A percentile compares a stretch with the other conserved stretches of the same genome.
Conservation (phyloP, 1,284 basidiomycete species). For the Sporisorium sorghi region DNA sequence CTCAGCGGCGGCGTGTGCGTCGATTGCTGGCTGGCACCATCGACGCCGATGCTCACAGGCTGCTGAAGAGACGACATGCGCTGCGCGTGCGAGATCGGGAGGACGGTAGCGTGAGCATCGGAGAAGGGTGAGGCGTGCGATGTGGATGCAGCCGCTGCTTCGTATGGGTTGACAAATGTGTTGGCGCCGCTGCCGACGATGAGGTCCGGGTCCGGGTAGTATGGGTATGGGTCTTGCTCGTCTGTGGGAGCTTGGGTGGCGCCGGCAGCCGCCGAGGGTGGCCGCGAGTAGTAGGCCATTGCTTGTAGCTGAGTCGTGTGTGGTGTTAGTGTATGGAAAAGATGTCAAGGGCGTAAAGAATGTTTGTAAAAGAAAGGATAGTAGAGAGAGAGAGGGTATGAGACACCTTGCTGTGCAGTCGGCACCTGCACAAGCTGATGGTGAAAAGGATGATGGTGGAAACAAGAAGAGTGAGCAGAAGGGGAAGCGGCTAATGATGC, state of each 20-base stretch:
- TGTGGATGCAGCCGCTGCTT: conserved; percentile 10
- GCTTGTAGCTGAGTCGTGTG: not conserved
- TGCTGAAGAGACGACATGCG: conserved; percentile 23
- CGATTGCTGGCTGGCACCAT: conserved; percentile 31
- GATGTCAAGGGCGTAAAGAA: not conserved
- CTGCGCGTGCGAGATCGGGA: conserved; percentile 29
- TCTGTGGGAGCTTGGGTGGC: conserved; percentile 29
- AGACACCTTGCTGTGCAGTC: not conserved
- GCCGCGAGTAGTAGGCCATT: conserved; percentile 36
- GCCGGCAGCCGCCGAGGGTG: conserved; percentile 36
- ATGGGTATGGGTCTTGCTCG: conserved; percentile 39
- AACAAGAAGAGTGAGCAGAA: not conserved
- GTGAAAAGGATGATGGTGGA: conserved; percentile 8
- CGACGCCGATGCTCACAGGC: conserved; percentile 32
- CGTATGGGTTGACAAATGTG: conserved; percentile 38
- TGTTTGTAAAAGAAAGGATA: not conserved
- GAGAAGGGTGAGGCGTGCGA: conserved; percentile 34
- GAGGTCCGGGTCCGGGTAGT: conserved; percentile 48
- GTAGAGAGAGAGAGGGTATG: not conserved
- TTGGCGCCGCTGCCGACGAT: conserved; percentile 30
- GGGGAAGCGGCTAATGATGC: conserved; percentile 1
- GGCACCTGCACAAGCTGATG: not conserved
- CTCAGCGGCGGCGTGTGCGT: conserved; percentile 46
- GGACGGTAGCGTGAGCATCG: conserved; percentile 18
- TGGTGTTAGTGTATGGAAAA: not conserved